A percentile compares a stretch with the other conserved stretches of the same genome.
Evolutionary conservation across 2,329 filamentous ascomycete species (phyloP).

Genomic region (Teratosphaeria nubilosa): DNA sequence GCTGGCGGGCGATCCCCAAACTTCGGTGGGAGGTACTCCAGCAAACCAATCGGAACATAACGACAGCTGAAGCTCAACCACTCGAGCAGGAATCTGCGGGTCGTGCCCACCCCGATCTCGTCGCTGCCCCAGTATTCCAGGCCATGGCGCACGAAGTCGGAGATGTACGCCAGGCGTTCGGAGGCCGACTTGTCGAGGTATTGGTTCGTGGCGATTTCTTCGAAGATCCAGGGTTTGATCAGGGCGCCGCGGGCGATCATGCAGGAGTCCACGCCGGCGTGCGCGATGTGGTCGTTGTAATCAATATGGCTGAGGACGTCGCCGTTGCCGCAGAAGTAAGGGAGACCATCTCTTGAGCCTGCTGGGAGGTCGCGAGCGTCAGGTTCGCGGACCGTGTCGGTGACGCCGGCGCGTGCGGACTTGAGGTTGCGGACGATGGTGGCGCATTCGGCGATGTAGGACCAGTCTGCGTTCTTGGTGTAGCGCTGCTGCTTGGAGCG

Average conservation of each 20-base stretch:
- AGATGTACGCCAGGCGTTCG: constrained; percentile 75
- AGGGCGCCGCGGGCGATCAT: constrained; percentile 96
- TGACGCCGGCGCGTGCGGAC: constrained; percentile 51
- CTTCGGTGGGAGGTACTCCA: constrained; percentile 79
- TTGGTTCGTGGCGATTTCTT: constrained; percentile 84
- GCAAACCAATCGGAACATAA: constrained; percentile 79
- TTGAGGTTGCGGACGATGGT: constrained; percentile 75
- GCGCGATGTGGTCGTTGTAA: constrained; percentile 67
- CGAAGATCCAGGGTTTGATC: constrained; percentile 97
- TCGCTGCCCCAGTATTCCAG: constrained; percentile 93
- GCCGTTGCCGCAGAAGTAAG: constrained; percentile 88
- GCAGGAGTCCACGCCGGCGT: constrained; percentile 77
- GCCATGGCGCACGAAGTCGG: constrained; percentile 83
- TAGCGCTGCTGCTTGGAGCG: constrained; percentile 91
- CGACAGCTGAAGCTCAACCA: constrained; percentile 90
- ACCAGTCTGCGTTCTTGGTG: constrained; percentile 85
- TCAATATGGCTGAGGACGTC: constrained; percentile 91
- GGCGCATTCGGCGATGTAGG: constrained; percentile 84
- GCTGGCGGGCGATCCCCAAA: constrained; percentile 83
- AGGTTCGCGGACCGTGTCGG: constrained; percentile 68
- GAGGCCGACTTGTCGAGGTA: constrained; percentile 90
- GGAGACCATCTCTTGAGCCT: constrained; percentile 46
- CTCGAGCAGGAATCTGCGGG: constrained; percentile 83
- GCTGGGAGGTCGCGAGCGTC: constrained; percentile 66
- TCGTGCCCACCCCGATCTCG: constrained; percentile 84